Evolutionary conservation across 1,139 yeast species (phyloP).

Genomic region (Magnusiomyces paraingens): DNA sequence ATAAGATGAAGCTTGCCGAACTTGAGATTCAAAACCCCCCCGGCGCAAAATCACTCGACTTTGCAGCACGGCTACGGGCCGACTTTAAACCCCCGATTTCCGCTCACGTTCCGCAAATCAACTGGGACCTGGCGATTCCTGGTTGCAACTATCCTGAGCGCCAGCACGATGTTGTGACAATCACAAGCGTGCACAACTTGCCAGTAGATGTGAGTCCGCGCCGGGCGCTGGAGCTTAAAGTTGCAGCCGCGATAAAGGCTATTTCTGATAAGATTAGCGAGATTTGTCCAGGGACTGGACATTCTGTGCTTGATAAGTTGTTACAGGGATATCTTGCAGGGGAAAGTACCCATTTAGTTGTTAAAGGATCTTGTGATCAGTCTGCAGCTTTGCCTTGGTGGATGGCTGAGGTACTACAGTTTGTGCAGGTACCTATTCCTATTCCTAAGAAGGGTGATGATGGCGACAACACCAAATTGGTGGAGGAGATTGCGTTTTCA

Average conservation of each 20-base stretch:
- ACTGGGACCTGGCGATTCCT: constrained; percentile 23
- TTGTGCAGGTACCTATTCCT: constrained; percentile 8
- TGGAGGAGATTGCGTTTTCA: constrained; percentile 22
- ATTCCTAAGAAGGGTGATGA: neutral
- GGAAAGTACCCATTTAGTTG: constrained; percentile 14
- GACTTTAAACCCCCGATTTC: constrained; percentile 17
- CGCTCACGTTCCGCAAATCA: constrained; percentile 20
- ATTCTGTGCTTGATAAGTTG: constrained; percentile 23
- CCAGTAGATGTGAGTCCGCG: constrained; percentile 19
- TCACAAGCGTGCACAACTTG: constrained; percentile 20
- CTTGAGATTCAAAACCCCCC: neutral
- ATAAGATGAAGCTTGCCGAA: neutral
- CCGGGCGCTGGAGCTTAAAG: neutral
- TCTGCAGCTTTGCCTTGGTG: constrained; percentile 9
- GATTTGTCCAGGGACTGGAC: constrained; percentile 20
- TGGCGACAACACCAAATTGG: constrained; percentile 19
- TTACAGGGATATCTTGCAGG: constrained; percentile 23
- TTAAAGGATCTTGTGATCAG: constrained; percentile 19
- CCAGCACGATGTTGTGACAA: constrained; percentile 10
- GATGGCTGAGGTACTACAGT: constrained; percentile 6
- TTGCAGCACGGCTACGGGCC: constrained; percentile 16
- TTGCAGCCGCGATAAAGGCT: constrained; percentile 10
- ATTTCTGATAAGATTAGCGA: constrained; percentile 17
- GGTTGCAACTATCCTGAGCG: constrained; percentile 21
- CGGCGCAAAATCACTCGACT: neutral